These are phyloP conservation scores for Aschersonia sp. DNA, from an alignment of 2,329 filamentous ascomycete genomes.

Conservation along the genomic window DNA sequence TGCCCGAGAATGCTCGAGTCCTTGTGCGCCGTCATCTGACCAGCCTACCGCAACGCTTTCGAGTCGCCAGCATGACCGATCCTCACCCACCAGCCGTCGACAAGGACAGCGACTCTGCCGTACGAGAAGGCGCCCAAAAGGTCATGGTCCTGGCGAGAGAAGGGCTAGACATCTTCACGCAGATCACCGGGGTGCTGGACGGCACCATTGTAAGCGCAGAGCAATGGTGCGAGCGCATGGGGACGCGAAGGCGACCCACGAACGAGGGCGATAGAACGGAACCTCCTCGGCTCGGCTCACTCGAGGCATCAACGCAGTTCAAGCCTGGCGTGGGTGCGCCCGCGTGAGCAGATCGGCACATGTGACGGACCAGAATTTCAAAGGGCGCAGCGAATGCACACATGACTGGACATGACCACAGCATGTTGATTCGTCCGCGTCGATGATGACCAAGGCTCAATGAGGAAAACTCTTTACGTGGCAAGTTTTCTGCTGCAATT, in stretches of 20 bases:
- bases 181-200: conserved; percentile 77
- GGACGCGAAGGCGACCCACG: conserved; percentile 21
- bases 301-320: no score
- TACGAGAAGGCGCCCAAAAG: conserved; percentile 49
- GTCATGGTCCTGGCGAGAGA: conserved; percentile 81
- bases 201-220: conserved; percentile 85
- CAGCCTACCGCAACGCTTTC: conserved; percentile 72
- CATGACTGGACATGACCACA: no score
- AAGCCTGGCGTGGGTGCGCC: no score
- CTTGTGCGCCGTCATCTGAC: conserved; percentile 76
- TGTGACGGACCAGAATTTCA: no score
- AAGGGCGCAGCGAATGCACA: no score
- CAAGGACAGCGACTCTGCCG: conserved; percentile 20
- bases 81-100: conserved; percentile 12
- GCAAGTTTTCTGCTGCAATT: no score
- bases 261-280: conserved; percentile 10
- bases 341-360: no score
- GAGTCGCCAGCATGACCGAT: conserved; percentile 45
- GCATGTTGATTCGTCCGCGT: no score
- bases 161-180: conserved; percentile 84
- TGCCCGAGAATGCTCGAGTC: conserved; percentile 76
- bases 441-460: no score
- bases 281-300: no score
- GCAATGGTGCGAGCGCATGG: conserved; percentile 74
- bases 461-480: no score